A percentile compares a stretch with the other conserved stretches of the same genome.
phyloP scores from a whole-genome alignment of 306 rosid genomes.

The Coriaria nepalensis region DNA sequence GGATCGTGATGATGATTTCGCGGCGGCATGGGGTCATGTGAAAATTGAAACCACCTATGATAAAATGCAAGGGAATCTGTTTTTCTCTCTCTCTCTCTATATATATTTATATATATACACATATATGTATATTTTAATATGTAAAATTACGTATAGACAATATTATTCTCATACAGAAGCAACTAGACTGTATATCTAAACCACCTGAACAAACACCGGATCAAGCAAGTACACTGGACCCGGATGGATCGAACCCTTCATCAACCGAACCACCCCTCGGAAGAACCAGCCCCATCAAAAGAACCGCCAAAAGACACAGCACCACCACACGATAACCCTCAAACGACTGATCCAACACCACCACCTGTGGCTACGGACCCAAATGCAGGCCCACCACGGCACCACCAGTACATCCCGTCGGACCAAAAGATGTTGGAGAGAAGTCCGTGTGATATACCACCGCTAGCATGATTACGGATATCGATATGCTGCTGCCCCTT shows the following conservation, averaged over 20 bases:
- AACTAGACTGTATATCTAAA: slow-evolving; percentile 21
- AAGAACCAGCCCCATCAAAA: slow-evolving; percentile 8
- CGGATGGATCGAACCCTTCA: slow-evolving; percentile 17
- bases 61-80: no score
- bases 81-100: no score
- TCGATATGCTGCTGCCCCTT: slow-evolving; percentile 20
- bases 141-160: no score
- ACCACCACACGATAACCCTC: slow-evolving; percentile 19
- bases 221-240: slow-evolving; percentile 15
- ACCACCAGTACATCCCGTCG: slow-evolving; percentile 19
- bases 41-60: no score
- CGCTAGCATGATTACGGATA: slow-evolving; percentile 28
- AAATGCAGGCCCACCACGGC: slow-evolving; percentile 16
- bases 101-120: no score
- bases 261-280: slow-evolving; percentile 18
- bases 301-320: slow-evolving; percentile 27
- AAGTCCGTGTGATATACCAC: slow-evolving; percentile 32
- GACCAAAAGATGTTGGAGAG: slow-evolving; percentile 23
- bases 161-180: slow-evolving; percentile 42
- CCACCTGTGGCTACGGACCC: slow-evolving; percentile 15
- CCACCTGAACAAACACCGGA: slow-evolving; percentile 22
- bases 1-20: no score
- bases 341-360: slow-evolving; percentile 19
- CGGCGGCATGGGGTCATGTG: no score
- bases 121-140: no score